Percentiles rank a stretch among this genome's conserved stretches.
Evolutionary conservation across 306 rosid genomes (phyloP).

Genomic region (Lathyrus tuberosus): DNA sequence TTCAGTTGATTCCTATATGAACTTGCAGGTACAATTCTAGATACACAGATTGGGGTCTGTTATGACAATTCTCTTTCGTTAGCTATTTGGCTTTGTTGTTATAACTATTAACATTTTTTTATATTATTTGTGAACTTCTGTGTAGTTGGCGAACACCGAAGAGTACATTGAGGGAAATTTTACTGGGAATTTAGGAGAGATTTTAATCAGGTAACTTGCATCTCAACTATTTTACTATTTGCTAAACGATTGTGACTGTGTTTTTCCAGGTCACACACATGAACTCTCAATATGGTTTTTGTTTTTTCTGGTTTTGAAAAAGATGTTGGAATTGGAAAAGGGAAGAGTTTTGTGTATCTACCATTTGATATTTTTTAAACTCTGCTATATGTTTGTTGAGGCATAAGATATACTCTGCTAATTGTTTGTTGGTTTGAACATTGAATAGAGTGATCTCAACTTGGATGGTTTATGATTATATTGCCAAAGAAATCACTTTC

Average conservation of each 20-base stretch:
- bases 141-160: conserved; percentile 60
- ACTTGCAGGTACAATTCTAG: conserved; percentile 49
- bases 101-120: neutral
- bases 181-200: conserved; percentile 60
- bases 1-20: conserved; percentile 63
- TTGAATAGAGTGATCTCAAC: neutral
- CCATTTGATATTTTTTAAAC: neutral
- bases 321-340: neutral
- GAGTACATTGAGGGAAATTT: conserved; percentile 59
- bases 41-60: neutral
- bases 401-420: neutral
- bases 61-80: neutral
- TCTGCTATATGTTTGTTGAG: neutral
- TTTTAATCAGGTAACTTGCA: conserved; percentile 52
- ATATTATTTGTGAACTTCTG: conserved; percentile 1
- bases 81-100: neutral
- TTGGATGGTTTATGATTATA: neutral
- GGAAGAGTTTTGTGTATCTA: neutral
- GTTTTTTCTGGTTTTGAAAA: neutral
- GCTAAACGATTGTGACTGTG: neutral
- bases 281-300: neutral
- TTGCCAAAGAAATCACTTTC: neutral
- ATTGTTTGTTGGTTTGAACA: neutral
- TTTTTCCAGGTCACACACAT: neutral
- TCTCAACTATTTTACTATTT: neutral